Evolutionary conservation across 345 rosid genomes (phyloP), one percentile per base, ranked within the genome.

Genomic region (Clausena lansium): DNA sequence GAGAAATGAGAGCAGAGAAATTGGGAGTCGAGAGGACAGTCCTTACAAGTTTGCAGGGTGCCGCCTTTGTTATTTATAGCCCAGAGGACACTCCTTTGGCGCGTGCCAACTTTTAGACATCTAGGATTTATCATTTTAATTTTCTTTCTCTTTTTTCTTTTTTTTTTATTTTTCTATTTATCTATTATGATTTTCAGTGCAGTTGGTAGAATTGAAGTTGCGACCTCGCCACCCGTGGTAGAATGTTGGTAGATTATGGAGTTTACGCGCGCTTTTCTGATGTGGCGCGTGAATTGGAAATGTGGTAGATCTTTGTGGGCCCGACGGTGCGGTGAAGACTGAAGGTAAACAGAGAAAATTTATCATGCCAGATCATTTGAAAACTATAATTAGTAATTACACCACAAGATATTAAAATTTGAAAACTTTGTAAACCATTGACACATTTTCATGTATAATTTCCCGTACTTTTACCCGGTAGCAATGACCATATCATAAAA

Each of bases 1-100:
- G 80, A 82, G 77, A 19, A 19, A 20, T 69, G 79, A 81, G n/a
- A 76, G 80, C 79, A 66, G 72, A 65, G 65, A 22, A 54, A 28
- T 8, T 4, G 17, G 20, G 7, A 17, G 22, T 4, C 6, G 36
- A 4, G 24, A 62, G 60, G 74, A 58, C 2, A 54, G 76, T n/a
- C n/a, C n/a, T n/a, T n/a, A 55, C 80, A 28, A 70, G 60, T 58
- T 70, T 4, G 38, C 0, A 0, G 10, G 1, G 30, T 0, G 25
- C 54, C 8, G 22, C 24, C 25, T 9, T 11, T 2, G 36, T 9
- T 62, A 78, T 71, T 62, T 78, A 78, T 78, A 78, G 32, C 70
- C 61, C n/a, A 69, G 17, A 52, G 50, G 50, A 11, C 3, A 13
- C 50, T 45, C 50, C 50, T 13, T 11, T 17, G n/a, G n/a, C n/a